Conservation (phyloP, 2,329 filamentous ascomycete species). For the Parastagonospora avenae region DNA sequence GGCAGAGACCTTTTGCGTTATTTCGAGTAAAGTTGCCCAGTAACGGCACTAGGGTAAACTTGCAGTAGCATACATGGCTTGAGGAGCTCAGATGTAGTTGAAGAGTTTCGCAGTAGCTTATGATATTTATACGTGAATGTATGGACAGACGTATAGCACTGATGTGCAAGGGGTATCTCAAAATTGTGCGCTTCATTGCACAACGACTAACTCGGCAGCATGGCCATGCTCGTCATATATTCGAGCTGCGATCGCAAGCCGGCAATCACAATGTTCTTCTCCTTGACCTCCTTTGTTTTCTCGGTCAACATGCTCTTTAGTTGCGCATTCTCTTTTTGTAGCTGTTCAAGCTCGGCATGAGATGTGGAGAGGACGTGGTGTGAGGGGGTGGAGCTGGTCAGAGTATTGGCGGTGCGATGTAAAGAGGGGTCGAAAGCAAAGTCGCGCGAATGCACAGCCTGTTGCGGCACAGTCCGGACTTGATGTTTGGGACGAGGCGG, state of each 20-base stretch:
- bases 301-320: constrained; percentile 23
- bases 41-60: constrained; percentile 48
- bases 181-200: neutral
- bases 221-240: constrained; percentile 30
- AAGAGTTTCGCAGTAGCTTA: neutral
- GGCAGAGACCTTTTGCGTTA: constrained; percentile 51
- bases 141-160: neutral
- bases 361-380: neutral
- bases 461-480: neutral
- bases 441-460: neutral
- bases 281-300: constrained; percentile 31
- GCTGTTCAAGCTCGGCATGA: constrained; percentile 20
- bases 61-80: constrained; percentile 16
- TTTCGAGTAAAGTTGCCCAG: constrained; percentile 50
- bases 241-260: constrained; percentile 33
- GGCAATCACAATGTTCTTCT: constrained; percentile 32
- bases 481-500: constrained; percentile 5
- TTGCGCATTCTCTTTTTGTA: constrained; percentile 29
- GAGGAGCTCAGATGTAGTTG: too few species aligned
- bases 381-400: constrained; percentile 14
- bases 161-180: neutral
- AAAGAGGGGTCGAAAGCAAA: constrained; percentile 27
- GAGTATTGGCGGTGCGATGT: constrained; percentile 16
- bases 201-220: constrained; percentile 4
- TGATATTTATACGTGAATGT: neutral